These are phyloP conservation scores for Senna siamea DNA, from an alignment of 306 rosid species.

Conservation along the genomic window DNA sequence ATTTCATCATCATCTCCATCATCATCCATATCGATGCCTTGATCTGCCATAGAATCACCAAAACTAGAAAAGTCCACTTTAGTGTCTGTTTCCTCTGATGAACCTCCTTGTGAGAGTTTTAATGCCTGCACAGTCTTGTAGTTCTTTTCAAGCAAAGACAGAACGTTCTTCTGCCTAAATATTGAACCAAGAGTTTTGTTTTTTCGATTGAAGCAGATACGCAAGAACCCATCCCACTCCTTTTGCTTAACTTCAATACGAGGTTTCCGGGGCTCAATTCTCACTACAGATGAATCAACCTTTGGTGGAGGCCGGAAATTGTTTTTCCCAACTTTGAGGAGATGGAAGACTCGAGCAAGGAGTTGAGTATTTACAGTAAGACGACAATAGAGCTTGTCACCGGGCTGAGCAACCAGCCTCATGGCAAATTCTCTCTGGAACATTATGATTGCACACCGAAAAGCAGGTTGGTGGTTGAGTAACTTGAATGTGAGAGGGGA, in stretches of 20 bases:
- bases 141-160: constrained; percentile 79
- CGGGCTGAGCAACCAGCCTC: constrained; percentile 95
- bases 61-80: constrained; percentile 46
- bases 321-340: constrained; percentile 90
- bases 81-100: constrained; percentile 37
- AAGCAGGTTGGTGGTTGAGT: constrained; percentile 73
- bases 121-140: constrained; percentile 72
- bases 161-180: constrained; percentile 83
- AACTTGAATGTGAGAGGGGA: constrained; percentile 98
- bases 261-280: constrained; percentile 88
- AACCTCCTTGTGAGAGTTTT: constrained; percentile 51
- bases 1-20: constrained; percentile 59
- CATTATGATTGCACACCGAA: constrained; percentile 93
- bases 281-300: constrained; percentile 88
- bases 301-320: constrained; percentile 93
- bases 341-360: constrained; percentile 81
- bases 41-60: constrained; percentile 49
- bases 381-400: constrained; percentile 91
- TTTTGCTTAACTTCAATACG: constrained; percentile 72
- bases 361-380: constrained; percentile 88
- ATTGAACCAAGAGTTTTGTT: constrained; percentile 92
- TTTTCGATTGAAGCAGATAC: constrained; percentile 85
- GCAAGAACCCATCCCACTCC: constrained; percentile 93
- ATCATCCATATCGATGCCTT: constrained; percentile 58
- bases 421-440: constrained; percentile 93